These are phyloP conservation scores for Candida nanaspora DNA, from an alignment of 805 yeast species.

Conservation along the genomic window DNA sequence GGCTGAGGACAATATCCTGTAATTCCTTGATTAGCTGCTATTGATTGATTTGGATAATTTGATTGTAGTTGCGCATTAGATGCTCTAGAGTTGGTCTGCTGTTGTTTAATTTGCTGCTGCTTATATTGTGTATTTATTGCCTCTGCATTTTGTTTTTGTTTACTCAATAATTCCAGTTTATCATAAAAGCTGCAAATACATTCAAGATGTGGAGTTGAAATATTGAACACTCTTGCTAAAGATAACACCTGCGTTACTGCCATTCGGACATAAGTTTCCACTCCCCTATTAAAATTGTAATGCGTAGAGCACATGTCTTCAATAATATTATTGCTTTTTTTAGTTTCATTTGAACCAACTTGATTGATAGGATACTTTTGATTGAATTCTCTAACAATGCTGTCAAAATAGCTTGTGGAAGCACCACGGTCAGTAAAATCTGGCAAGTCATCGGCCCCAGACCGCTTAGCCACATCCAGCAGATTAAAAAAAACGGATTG, in stretches of 20 bases:
- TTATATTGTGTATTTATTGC: too few species aligned
- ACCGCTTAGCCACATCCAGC: conserved; percentile 12
- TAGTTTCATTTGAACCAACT: not conserved
- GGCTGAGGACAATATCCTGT: too few species aligned
- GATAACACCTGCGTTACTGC: not conserved
- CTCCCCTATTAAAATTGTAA: not conserved
- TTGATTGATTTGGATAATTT: too few species aligned
- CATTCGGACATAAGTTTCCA: not conserved
- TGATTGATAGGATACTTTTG: conserved; percentile 9
- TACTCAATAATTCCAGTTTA: not conserved
- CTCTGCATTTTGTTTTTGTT: too few species aligned
- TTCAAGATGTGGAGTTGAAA: conserved; percentile 1
- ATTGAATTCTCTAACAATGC: conserved; percentile 15
- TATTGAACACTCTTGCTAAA: not conserved
- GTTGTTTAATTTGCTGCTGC: too few species aligned
- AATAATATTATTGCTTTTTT: too few species aligned
- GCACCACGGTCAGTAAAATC: conserved; percentile 8
- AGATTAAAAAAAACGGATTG: conserved; percentile 18
- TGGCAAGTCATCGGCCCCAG: conserved; percentile 22
- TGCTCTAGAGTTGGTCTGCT: too few species aligned
- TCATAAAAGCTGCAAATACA: conserved; percentile 1
- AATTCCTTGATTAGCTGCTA: too few species aligned
- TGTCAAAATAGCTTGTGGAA: conserved; percentile 10
- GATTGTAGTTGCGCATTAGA: too few species aligned
- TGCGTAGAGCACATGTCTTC: not conserved